Base-by-base conservation (phyloP, 2,329 filamentous ascomycete genomes). In the Leptosphaerulina australis region DNA sequence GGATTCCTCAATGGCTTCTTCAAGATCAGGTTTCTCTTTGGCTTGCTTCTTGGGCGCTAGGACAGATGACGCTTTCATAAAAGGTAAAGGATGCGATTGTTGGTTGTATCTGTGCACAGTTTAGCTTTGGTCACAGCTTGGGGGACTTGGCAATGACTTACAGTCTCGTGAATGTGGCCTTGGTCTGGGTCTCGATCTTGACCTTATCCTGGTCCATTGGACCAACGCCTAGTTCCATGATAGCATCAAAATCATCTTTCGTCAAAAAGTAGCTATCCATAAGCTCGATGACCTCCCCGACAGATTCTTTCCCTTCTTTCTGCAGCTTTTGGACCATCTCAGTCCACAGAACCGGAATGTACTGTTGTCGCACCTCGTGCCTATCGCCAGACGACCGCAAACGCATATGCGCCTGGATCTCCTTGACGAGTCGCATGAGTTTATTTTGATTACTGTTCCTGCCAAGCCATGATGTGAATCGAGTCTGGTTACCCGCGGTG, bases 241-340 rank as follows among this genome's bases (percentile, higher is more conserved):
- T 91, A 8, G 87, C 88, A 68, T 99, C 94, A 72, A 93, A 96
- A 70, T 99, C 94, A 18, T 99, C 94, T 55, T 88, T 88, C 0
- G 94, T 97, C 49, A 99, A 79, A 73, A 88, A 99, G 75, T 99
- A 99, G 69, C 88, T 91, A 69, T 99, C 94, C 94, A 99, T 97
- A 44, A 97, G 80, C 44, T 94, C 85, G 66, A 99, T 99, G 44
- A 97, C 87, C 2, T 89, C 87, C 1, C 83, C 81, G 4, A 97
- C 88, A 6, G 83, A 83, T 1, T 95, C 91, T 65, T 90, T 94
- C 62, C 94, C 94, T 49, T 95, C 87, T 0, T 77, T 71, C 63
- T 91, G 83, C 44, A 99, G 78, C 50, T 84, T 82, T 62, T 88
- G 86, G 58, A 96, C 81, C 17, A 93, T 81, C 66, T 87, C 84